Base-by-base conservation (phyloP, 768 basidiomycete genomes). In the Pleurotus platypus region DNA sequence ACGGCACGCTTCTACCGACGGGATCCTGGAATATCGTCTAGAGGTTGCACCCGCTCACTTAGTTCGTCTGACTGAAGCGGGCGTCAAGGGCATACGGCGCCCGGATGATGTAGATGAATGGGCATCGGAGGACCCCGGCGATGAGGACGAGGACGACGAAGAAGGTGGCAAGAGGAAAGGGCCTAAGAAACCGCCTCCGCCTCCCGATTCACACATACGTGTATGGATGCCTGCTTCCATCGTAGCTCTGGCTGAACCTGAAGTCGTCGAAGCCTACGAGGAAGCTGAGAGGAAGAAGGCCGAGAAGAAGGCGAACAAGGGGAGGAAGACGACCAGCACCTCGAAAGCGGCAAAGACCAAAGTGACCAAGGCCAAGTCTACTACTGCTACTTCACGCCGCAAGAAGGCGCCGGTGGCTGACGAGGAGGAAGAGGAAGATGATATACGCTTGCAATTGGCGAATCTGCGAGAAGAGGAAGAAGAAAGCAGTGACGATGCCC, bases 211-310 rank as follows among this genome's bases (percentile, higher is more conserved):
- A 48, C 80, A 81, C 55, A 67, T 86, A 49, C 78, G 87, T 12
- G 67, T 93, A 9, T 96, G 93, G 93, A 80, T 94, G 70, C 90
- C 93, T 0, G 91, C 89, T 20, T 85, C 79, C 54, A 87, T 96
- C 78, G 80, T 94, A 9, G 70, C 75, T 11, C 68, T 84, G 30
- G 90, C 81, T 2, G 87, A 85, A 58, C 89, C 91, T 7, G 70
- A 71, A 3, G 66, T 95, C 20, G 86, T 87, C 4, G 70, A 79
- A 43, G 78, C 78, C 15, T 94, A 78, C 60, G 83, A 90, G 57
- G 78, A 74, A 9, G 62, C 64, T 13, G 69, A 77, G 60, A 73
- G 75, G 58, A 69, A 66, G 58, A 90, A 85, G 62, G 67, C 68
- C 39, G 72, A 69, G 39, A 84, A 83, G 68, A 81, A 85, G 64